Base-by-base conservation (phyloP, 371 early-diverging fungal species). In the Dinochytrium kinnereticum region DNA sequence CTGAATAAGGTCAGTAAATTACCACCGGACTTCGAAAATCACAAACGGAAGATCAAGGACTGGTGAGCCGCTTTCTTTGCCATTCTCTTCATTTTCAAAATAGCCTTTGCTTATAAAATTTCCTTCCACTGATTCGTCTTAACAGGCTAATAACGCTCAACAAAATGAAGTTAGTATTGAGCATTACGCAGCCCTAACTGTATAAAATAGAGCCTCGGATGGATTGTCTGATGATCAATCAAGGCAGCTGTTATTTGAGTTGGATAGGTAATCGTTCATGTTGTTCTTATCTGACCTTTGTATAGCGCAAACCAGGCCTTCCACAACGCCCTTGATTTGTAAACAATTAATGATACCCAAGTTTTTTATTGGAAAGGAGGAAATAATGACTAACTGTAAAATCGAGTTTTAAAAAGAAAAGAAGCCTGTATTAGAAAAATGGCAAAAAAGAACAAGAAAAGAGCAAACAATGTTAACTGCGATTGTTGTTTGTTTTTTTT, bases 221-320 rank as follows among this genome's bases (percentile, higher is more conserved):
- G 91, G 91, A 72, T 82, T 98, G n/a, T 86, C 86, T 24, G 91
- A 91, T 36, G 94, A 95, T 44, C 96, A 98, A 79, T 89, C 90
- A 2, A 87, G 98, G 40, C 98, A 98, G 82, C 83, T 98, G 77
- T 77, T 92, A 38, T 98, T 98, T 85, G 98, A 98, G 73, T 85
- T 98, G 59, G 97, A 96, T 66, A 93, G 90, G 84, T 85, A 55
- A 51, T 50, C 19, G 3, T 68, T 31, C n/a, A 51, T 44, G 2
- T 39, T 40, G 10, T 7, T 36, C 44, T 5, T 59, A 13, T 5
- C 61, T 59, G 2, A 69, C 57, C 33, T 53, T 26, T 24, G 21
- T 19, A 26, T 59, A 76, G 76, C 33, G 76, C 76, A 19, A 76
- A 76, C 34, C 76, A 76, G 59, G 71, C 76, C 10, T 76, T 76